These are phyloP conservation scores for Eucalyptus guilfoylei DNA, from an alignment of 345 rosid species.

Conservation along the genomic window DNA sequence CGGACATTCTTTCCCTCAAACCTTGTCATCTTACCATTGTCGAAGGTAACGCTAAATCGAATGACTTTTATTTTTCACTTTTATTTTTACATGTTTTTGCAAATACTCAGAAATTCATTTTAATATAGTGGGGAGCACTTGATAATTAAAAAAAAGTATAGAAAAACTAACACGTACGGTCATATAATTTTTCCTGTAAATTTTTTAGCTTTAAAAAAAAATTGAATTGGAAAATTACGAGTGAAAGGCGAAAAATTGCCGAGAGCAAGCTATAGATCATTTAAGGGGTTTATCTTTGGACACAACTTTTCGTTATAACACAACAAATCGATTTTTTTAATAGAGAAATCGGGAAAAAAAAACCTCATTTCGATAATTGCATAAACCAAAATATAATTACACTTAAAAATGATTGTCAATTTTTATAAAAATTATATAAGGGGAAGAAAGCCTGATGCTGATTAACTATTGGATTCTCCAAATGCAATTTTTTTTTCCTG, in stretches of 20 bases:
- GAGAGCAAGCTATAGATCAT: background rate
- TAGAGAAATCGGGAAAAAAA: background rate
- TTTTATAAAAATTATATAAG: background rate
- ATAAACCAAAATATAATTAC: background rate
- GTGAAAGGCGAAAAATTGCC: background rate
- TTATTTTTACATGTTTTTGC: background rate
- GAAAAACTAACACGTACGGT: background rate
- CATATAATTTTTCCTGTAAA: background rate
- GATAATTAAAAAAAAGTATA: background rate
- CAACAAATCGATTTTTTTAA: background rate
- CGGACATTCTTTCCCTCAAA: conserved; percentile 71
- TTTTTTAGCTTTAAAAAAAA: background rate
- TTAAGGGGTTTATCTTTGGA: background rate
- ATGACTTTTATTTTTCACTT: background rate
- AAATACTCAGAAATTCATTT: background rate
- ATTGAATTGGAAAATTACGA: background rate
- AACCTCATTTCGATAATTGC: background rate
- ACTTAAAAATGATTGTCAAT: background rate
- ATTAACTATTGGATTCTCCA: background rate
- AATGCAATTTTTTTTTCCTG: background rate
- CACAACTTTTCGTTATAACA: background rate
- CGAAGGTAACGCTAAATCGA: conserved; percentile 27
- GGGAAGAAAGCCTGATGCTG: background rate
- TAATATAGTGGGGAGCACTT: fast-evolving
- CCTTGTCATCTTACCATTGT: conserved; percentile 73